These are phyloP conservation scores for Hyphopichia pseudoburtonii DNA, from an alignment of 1,139 yeast genomes.

Conservation along the genomic window DNA sequence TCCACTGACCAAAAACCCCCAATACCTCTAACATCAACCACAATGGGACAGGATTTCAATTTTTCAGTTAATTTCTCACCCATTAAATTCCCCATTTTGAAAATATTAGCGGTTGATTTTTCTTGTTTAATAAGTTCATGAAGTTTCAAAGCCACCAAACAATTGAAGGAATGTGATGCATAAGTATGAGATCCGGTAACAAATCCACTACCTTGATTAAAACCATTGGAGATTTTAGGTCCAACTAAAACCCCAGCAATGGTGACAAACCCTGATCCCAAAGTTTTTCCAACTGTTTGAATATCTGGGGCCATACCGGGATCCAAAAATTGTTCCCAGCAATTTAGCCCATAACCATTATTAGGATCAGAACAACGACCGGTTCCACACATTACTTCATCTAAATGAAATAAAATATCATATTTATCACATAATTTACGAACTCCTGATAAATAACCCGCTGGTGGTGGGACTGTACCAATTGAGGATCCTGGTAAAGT, in stretches of 20 bases:
- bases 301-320: constrained; percentile 55
- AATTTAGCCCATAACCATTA: constrained; percentile 32
- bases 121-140: constrained; percentile 50
- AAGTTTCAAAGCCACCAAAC: constrained; percentile 58
- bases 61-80: constrained; percentile 40
- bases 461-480: constrained; percentile 57
- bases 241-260: constrained; percentile 60
- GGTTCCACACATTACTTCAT: constrained; percentile 69
- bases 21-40: constrained; percentile 60
- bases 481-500: constrained; percentile 59
- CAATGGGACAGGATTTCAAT: constrained; percentile 34
- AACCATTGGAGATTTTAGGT: constrained; percentile 47
- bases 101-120: constrained; percentile 47
- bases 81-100: constrained; percentile 48
- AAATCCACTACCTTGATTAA: constrained; percentile 42
- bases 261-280: constrained; percentile 64
- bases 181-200: constrained; percentile 60
- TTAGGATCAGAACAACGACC: constrained; percentile 46
- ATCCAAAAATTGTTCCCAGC: constrained; percentile 50
- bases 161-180: constrained; percentile 61
- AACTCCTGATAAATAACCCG: constrained; percentile 56
- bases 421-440: constrained; percentile 56
- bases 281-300: constrained; percentile 61
- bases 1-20: constrained; percentile 65
- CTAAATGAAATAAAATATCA: constrained; percentile 56